Conservation (phyloP, 163 green algal species). For the Chlamydomonas reinhardtii region DNA sequence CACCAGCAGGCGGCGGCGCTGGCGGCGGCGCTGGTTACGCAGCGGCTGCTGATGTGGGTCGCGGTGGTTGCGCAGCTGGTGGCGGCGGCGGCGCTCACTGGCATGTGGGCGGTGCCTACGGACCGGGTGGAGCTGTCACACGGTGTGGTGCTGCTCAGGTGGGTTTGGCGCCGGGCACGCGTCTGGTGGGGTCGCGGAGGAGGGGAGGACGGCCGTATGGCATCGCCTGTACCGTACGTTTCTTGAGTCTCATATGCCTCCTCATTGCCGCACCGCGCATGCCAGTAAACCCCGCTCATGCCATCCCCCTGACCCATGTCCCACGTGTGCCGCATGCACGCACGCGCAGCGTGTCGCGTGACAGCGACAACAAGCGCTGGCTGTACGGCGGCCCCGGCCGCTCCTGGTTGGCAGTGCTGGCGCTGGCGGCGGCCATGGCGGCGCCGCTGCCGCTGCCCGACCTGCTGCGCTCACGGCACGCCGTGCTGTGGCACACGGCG, state of each 20-base stretch:
- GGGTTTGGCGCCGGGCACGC: too few relatives aligned
- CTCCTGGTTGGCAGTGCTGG: background rate
- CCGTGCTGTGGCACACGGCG: constrained; percentile 16
- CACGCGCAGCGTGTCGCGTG: background rate
- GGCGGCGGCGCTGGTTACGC: background rate
- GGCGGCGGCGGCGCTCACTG: background rate
- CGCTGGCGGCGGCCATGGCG: constrained; percentile 1
- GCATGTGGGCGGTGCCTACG: background rate
- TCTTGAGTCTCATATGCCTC: too few relatives aligned
- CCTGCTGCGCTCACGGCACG: background rate
- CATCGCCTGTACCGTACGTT: too few relatives aligned
- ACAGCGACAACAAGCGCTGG: background rate
- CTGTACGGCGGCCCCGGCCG: background rate
- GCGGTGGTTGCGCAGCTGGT: background rate
- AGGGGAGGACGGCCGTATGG: too few relatives aligned
- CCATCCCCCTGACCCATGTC: too few relatives aligned
- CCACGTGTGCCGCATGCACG: too few relatives aligned
- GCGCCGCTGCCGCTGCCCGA: constrained; percentile 17
- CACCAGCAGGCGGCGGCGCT: background rate
- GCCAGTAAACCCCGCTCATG: too few relatives aligned
- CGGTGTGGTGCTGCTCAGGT: background rate
- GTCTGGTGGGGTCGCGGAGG: too few relatives aligned
- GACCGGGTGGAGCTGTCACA: background rate
- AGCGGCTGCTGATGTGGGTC: background rate
- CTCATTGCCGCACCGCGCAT: too few relatives aligned